These are phyloP conservation scores for Coix lacrymajobi DNA, from an alignment of 176 grass and related monocot species.

Conservation along the genomic window DNA sequence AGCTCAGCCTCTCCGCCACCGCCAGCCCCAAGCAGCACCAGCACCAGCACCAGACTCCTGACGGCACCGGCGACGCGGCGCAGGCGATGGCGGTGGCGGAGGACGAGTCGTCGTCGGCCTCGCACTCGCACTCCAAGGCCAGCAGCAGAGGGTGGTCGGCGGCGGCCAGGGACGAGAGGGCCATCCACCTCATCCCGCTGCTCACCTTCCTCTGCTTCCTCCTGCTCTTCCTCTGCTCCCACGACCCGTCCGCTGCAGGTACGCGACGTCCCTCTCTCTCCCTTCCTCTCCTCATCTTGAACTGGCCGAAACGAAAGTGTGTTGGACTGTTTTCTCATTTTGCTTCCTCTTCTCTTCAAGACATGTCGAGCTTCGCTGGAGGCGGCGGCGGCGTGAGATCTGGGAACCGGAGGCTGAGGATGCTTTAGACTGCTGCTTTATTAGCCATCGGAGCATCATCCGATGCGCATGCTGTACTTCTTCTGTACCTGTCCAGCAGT, in stretches of 20 bases:
- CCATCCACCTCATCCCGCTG: constrained; percentile 65
- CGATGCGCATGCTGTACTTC: background rate
- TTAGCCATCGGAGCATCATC: background rate
- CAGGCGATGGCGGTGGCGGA: constrained; percentile 13
- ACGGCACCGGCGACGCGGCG: constrained; percentile 16
- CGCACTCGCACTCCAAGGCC: constrained; percentile 11
- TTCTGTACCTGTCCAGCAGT: background rate
- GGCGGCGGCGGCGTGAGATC: background rate
- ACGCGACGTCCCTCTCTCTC: background rate
- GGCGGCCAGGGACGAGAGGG: constrained; percentile 26
- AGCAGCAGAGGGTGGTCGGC: background rate
- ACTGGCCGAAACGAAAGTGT: no score
- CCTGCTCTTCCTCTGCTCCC: constrained; percentile 62
- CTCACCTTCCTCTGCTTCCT: constrained; percentile 63
- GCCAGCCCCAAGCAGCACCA: constrained; percentile 19
- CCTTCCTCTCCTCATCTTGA: no score
- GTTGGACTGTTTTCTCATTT: background rate
- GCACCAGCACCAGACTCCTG: background rate
- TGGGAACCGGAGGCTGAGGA: constrained; percentile 34
- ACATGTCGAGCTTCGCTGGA: constrained; percentile 30
- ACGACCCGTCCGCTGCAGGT: constrained; percentile 44
- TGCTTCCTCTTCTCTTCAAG: background rate
- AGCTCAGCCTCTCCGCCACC: constrained; percentile 25
- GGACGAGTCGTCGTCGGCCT: constrained; percentile 17
- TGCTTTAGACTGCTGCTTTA: background rate